Base-by-base conservation (phyloP, 148 eudicot genomes). In the Amaranthus hypochondriacus region DNA sequence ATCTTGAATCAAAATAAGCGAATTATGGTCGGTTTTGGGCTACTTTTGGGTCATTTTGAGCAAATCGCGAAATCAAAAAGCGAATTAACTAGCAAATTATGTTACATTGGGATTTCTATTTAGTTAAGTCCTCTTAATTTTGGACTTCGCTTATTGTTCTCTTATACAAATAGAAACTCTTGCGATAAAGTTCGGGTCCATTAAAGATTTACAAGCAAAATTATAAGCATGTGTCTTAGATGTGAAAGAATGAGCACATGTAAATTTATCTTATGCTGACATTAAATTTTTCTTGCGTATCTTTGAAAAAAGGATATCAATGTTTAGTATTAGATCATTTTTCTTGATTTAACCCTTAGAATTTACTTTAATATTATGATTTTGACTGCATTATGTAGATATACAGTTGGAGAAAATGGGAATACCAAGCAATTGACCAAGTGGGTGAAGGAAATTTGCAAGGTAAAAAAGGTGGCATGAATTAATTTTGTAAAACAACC, bases 391-490 rank as follows among this genome's bases (percentile, higher is more conserved):
- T 68, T 54, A 39, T 66, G 73, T 73, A 95, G 99, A 96, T 96
- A 71, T 96, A 96, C 81, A 96, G 99, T 84, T 96, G 99, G 99
- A 92, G 92, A 84, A 90, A 92, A 81, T 96, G 97, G 97, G 99
- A 96, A 78, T 71, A 78, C 75, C 94, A 90, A 81, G 93, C 88
- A 60, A 79, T 77, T 53, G 72, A 70, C 66, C 81, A 86, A 46
- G 82, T 86, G 7, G 85, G 82, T 48, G 98, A 87, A 5, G 89
- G 79, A 55, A 80, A 78, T 75, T 62, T 86, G 81, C 89, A 81
- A 82, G 92, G 97, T 88, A 77, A 14, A 18, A 11, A 18, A 11
- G 48, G 64, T 53, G 46, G 42, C 52, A 28, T 65, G 5, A 47
- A 44, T 50, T 3, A 49, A 12, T 47, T 53, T 47, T 7, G 46